These are phyloP conservation scores for Danielozyma ontarioensis DNA, from an alignment of 805 yeast species.

Conservation along the genomic window DNA sequence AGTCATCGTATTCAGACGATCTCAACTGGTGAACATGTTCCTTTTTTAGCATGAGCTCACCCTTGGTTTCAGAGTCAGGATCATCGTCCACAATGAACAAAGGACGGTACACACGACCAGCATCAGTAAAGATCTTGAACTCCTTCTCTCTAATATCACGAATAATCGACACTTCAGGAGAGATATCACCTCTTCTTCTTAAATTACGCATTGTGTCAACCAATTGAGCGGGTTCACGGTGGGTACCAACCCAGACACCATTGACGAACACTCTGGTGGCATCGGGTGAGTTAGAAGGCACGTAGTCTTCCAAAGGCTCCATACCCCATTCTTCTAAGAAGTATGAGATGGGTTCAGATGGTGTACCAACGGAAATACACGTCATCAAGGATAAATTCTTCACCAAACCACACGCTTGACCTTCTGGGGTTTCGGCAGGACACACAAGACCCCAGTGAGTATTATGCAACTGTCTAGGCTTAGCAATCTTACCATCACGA, in stretches of 20 bases:
- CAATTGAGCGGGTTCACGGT: constrained; percentile 89
- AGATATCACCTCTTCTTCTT: constrained; percentile 92
- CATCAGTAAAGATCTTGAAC: constrained; percentile 94
- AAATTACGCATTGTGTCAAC: constrained; percentile 86
- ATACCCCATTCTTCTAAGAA: constrained; percentile 98
- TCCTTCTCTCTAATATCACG: constrained; percentile 97
- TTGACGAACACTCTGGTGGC: constrained; percentile 93
- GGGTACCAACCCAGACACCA: constrained; percentile 99
- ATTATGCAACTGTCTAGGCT: constrained; percentile 98
- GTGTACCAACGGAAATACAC: constrained; percentile 95
- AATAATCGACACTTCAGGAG: constrained; percentile 93
- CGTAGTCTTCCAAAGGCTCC: constrained; percentile 95
- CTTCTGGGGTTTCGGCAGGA: constrained; percentile 99
- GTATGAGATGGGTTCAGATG: constrained; percentile 90
- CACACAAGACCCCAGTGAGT: constrained; percentile 99
- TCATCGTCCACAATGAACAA: constrained; percentile 89
- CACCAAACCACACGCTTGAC: constrained; percentile 99
- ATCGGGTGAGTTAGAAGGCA: constrained; percentile 85
- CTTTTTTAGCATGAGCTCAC: constrained; percentile 78
- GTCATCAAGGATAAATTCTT: constrained; percentile 95
- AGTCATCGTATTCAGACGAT: constrained; percentile 59
- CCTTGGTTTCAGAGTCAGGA: constrained; percentile 58
- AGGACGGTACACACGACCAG: constrained; percentile 97
- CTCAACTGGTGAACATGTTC: constrained; percentile 73
- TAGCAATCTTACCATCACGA: constrained; percentile 97